Evolutionary conservation across 148 eudicot species (phyloP), one percentile per base, ranked within the genome.

Genomic region (Chenopodium formosanum): DNA sequence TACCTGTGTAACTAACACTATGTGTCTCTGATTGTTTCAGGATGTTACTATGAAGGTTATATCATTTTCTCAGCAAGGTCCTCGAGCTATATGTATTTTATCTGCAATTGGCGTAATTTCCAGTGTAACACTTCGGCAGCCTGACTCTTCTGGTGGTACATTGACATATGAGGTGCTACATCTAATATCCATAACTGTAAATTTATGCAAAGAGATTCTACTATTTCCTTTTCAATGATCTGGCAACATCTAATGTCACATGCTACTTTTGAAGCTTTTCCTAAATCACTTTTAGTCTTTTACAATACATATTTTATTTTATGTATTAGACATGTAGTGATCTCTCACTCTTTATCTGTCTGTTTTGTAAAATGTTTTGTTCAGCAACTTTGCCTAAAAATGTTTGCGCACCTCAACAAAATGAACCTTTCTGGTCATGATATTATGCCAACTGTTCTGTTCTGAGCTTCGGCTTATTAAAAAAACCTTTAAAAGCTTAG

Each of bases 61-160:
- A 87, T 97, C 99, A 62, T 97, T 97, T 83, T 97, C 98, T 77
- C 99, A 96, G 84, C 99, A 96, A 91, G 98, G 98, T 20, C 96
- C 98, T 65, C 91, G 94, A 60, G 97, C 99, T 58, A 92, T 97
- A 69, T 97, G 99, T 88, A 90, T 97, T 80, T 90, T 97, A 63
- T 97, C 99, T 63, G 99, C 99, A 74, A 94, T 83, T 78, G 99
- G 99, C 56, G 88, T 89, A 50, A 89, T 97, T 90, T 94, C 97
- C 46, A 97, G 96, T 74, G 99, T 97, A 77, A 94, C 99, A 58
- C 97, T 97, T 76, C 97, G 96, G 22, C 99, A 97, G 79, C 93
- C 99, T 60, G 95, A 91, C 88, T 90, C 98, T 58, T 97, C 99
- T 46, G 99, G 99, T 78, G 99, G 99, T 74, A 97, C 98, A 78